Percentiles rank a stretch among this genome's conserved stretches.
phyloP scores from a whole-genome alignment of 306 rosid genomes.

The Hylodesmum podocarpum region DNA sequence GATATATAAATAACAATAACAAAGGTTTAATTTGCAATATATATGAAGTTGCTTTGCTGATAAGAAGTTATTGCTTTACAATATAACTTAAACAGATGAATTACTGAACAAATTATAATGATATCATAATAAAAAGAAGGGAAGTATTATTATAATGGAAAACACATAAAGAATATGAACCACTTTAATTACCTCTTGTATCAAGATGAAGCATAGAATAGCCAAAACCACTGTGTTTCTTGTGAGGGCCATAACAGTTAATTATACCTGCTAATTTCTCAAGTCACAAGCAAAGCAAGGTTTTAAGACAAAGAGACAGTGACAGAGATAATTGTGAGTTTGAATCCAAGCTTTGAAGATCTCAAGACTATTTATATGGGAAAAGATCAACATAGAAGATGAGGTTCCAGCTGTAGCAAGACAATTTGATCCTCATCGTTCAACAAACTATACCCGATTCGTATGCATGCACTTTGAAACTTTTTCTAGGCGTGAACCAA shows the following conservation, averaged over 20 bases:
- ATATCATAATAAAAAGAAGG: not conserved
- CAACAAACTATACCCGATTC: conserved; percentile 26
- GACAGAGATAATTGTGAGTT: not conserved
- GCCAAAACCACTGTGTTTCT: conserved; percentile 21
- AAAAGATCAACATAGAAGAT: not conserved
- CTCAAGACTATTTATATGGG: conserved; percentile 10
- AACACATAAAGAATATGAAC: not conserved
- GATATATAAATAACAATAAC: not conserved
- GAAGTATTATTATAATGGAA: not conserved
- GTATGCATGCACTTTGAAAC: conserved; percentile 14
- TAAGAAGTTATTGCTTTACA: too few relatives aligned
- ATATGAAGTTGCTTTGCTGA: not conserved
- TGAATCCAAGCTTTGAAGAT: conserved; percentile 4
- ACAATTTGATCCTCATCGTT: not conserved
- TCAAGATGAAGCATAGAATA: conserved; percentile 30
- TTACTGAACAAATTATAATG: not conserved
- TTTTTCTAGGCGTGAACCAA: conserved; percentile 15
- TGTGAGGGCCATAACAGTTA: conserved; percentile 29
- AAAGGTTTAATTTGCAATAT: too few relatives aligned
- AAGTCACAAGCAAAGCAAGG: not conserved
- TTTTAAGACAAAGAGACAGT: not conserved
- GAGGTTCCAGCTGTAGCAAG: not conserved
- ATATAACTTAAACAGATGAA: too few relatives aligned
- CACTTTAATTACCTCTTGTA: conserved; percentile 42
- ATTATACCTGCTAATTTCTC: not conserved